phyloP scores from a whole-genome alignment of 2,329 filamentous ascomycete species.

The Alternaria arbusti region DNA sequence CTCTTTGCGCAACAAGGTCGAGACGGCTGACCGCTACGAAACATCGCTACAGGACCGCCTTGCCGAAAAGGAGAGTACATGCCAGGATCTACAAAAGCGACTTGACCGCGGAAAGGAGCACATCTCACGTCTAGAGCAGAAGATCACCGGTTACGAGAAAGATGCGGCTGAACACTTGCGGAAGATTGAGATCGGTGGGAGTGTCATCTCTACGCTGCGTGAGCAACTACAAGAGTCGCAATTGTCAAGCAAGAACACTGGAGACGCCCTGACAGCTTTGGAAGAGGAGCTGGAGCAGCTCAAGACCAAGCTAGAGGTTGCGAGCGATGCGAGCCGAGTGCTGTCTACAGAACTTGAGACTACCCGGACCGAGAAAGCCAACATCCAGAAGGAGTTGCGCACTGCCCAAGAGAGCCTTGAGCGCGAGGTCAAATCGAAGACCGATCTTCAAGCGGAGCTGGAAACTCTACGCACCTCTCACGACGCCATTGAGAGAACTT shows the following conservation, averaged over 20 bases:
- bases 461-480: constrained; percentile 23
- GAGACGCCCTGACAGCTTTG: constrained; percentile 30
- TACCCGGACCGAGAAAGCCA: constrained; percentile 19
- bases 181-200: constrained; percentile 29
- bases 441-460: constrained; percentile 29
- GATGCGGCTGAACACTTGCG: constrained; percentile 32
- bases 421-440: constrained; percentile 18
- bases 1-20: constrained; percentile 25
- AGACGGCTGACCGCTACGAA: constrained; percentile 29
- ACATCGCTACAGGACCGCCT: constrained; percentile 29
- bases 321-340: constrained; percentile 18
- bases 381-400: constrained; percentile 29
- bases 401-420: constrained; percentile 15
- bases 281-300: constrained; percentile 24
- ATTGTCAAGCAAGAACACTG: constrained; percentile 23
- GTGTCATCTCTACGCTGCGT: constrained; percentile 31
- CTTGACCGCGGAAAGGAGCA: constrained; percentile 34
- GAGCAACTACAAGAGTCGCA: constrained; percentile 32
- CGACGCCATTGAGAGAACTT: constrained; percentile 20
- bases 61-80: constrained; percentile 25
- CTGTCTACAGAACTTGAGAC: constrained; percentile 33
- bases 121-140: constrained; percentile 24
- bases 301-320: constrained; percentile 17
- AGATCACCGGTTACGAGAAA: constrained; percentile 27
- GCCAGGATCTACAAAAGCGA: constrained; percentile 20